These are phyloP conservation scores for Epichloe sp. DNA, from an alignment of 2,329 filamentous ascomycete genomes.

Conservation along the genomic window DNA sequence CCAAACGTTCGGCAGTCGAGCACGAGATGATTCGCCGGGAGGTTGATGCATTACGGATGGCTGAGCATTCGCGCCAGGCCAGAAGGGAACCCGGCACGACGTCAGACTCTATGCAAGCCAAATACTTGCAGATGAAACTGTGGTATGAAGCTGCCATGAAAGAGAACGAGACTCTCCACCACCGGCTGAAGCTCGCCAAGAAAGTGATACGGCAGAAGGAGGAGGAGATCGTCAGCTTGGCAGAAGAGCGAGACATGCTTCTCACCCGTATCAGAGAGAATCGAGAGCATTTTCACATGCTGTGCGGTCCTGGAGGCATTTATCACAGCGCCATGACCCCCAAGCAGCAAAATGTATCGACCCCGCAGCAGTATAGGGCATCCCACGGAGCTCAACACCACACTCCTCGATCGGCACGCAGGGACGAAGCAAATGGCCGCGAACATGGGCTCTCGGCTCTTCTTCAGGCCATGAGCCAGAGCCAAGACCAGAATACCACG, in stretches of 20 bases:
- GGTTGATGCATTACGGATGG: slow-evolving; percentile 67
- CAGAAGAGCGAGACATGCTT: slow-evolving; percentile 64
- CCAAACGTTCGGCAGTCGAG: slow-evolving; percentile 79
- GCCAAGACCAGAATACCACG: slow-evolving; percentile 40
- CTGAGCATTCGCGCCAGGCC: slow-evolving; percentile 54
- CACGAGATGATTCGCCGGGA: slow-evolving; percentile 84
- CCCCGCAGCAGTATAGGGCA: slow-evolving; percentile 31
- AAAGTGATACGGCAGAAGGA: slow-evolving; percentile 67
- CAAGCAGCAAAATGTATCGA: slow-evolving; percentile 30
- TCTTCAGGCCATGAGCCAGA: slow-evolving; percentile 67
- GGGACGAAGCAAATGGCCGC: slow-evolving; percentile 17
- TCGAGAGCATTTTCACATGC: slow-evolving; percentile 68
- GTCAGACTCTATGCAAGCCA: slow-evolving; percentile 39
- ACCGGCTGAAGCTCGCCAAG: slow-evolving; percentile 59
- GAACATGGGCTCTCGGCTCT: slow-evolving; percentile 64
- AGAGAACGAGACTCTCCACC: slow-evolving; percentile 50
- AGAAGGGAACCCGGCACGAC: slow-evolving; percentile 38
- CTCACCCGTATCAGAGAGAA: slow-evolving; percentile 81
- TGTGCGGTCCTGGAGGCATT: slow-evolving; percentile 61
- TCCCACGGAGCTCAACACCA: slow-evolving; percentile 35
- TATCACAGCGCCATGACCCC: slow-evolving; percentile 51
- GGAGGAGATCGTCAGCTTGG: slow-evolving; percentile 54
- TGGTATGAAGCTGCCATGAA: slow-evolving; percentile 53
- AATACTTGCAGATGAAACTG: slow-evolving; percentile 49
- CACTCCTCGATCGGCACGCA: slow-evolving; percentile 27